Conservation (phyloP, 2,329 filamentous ascomycete genomes). For the Monosporascus sp. region DNA sequence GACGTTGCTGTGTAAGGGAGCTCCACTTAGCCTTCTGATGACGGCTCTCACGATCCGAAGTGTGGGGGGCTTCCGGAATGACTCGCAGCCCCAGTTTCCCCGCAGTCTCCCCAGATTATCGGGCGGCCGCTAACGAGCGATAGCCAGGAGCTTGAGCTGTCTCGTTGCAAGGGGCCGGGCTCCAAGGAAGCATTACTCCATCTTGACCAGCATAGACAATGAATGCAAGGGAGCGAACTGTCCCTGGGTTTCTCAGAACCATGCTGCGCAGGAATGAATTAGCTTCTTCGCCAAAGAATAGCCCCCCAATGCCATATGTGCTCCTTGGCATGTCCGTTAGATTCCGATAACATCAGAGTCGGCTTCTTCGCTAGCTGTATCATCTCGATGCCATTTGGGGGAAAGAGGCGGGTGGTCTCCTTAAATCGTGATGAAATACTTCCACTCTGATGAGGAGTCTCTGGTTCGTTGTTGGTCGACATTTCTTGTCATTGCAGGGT, state of each 20-base stretch:
- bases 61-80: neutral
- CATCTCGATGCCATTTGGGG: neutral
- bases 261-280: no score
- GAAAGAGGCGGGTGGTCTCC: no score
- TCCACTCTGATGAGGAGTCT: neutral
- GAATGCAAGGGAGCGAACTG: no score
- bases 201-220: no score
- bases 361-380: neutral
- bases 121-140: neutral
- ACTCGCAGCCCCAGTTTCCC: neutral
- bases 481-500: neutral
- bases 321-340: neutral
- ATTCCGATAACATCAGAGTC: neutral
- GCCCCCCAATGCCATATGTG: no score
- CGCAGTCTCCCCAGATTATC: neutral
- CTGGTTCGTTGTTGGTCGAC: neutral
- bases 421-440: neutral
- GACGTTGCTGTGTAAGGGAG: neutral
- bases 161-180: no score
- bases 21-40: neutral
- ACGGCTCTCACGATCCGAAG: neutral
- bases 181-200: no score
- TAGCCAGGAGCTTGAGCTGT: no score
- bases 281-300: no score
- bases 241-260: no score